phyloP scores from a whole-genome alignment of 1,139 yeast genomes.

The Lodderomyces pseudojiufengensis region DNA sequence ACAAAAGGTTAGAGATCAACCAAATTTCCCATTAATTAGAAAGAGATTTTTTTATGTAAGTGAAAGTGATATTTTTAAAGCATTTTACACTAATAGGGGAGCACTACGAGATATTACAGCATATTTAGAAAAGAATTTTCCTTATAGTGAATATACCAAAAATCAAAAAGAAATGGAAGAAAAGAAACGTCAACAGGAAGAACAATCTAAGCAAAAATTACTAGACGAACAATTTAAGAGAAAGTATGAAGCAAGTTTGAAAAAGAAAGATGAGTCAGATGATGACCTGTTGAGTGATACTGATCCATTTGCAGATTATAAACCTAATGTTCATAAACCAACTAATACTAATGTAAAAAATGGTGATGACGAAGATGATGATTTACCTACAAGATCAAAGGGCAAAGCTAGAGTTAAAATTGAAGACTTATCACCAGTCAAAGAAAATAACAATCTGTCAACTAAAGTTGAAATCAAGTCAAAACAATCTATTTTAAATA shows the following conservation, averaged over 20 bases:
- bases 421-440: constrained; percentile 18
- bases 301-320: background rate
- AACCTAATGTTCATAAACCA: too few relatives aligned
- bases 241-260: constrained; percentile 14
- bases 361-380: constrained; percentile 23
- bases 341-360: background rate
- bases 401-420: constrained; percentile 31
- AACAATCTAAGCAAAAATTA: constrained; percentile 14
- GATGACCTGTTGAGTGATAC: constrained; percentile 7
- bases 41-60: constrained; percentile 44
- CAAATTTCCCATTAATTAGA: constrained; percentile 47
- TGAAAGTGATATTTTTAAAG: constrained; percentile 54
- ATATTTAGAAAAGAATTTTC: constrained; percentile 40
- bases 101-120: constrained; percentile 53
- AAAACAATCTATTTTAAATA: constrained; percentile 51
- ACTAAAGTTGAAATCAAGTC: constrained; percentile 61
- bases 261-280: constrained; percentile 9
- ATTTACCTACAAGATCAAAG: constrained; percentile 33
- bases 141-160: constrained; percentile 23
- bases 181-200: constrained; percentile 17
- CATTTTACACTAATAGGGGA: constrained; percentile 58
- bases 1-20: constrained; percentile 39
- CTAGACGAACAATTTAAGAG: constrained; percentile 13
- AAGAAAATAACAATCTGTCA: constrained; percentile 23
- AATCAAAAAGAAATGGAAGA: constrained; percentile 20